phyloP scores from a whole-genome alignment of 768 basidiomycete genomes.

The Tricholoma terreum region DNA sequence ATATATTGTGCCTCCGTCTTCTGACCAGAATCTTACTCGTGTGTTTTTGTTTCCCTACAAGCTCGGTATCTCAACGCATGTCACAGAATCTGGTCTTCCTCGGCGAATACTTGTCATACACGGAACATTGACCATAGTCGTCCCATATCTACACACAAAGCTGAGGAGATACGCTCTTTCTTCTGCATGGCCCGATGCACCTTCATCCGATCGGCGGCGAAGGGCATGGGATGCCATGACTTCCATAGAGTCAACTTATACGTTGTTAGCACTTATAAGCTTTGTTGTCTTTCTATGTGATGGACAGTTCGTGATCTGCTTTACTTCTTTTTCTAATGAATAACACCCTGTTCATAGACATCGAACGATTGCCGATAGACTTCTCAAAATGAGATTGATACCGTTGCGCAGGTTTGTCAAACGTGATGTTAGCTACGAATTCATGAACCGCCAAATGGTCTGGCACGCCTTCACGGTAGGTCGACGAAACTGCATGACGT shows the following conservation, averaged over 20 bases:
- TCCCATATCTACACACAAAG: slow-evolving; percentile 78
- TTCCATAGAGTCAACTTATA: slow-evolving; percentile 64
- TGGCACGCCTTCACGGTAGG: slow-evolving; percentile 98
- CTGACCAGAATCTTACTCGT: slow-evolving; percentile 30
- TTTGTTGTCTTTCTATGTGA: slow-evolving; percentile 84
- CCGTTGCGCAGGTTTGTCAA: slow-evolving; percentile 67
- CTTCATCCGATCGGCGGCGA: slow-evolving; percentile 70
- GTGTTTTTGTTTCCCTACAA: slow-evolving; percentile 23
- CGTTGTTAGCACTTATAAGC: slow-evolving; percentile 62
- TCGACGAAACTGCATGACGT: not conserved
- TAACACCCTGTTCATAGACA: slow-evolving; percentile 50
- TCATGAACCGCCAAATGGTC: slow-evolving; percentile 99
- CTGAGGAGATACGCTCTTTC: slow-evolving; percentile 75
- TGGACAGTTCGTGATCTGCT: slow-evolving; percentile 53
- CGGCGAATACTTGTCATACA: slow-evolving; percentile 61
- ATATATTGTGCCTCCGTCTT: slow-evolving; percentile 41
- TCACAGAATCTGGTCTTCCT: slow-evolving; percentile 63
- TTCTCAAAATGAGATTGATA: slow-evolving; percentile 71
- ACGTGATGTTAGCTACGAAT: slow-evolving; percentile 93
- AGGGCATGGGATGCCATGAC: slow-evolving; percentile 70
- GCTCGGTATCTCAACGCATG: slow-evolving; percentile 7
- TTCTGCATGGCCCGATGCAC: slow-evolving; percentile 87
- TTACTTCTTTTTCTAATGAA: not conserved
- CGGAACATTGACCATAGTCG: slow-evolving; percentile 64
- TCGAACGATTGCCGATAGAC: slow-evolving; percentile 76